Percentiles rank a stretch among this genome's conserved stretches.
phyloP scores from a whole-genome alignment of 805 yeast species.

The Saturnispora dispora region DNA sequence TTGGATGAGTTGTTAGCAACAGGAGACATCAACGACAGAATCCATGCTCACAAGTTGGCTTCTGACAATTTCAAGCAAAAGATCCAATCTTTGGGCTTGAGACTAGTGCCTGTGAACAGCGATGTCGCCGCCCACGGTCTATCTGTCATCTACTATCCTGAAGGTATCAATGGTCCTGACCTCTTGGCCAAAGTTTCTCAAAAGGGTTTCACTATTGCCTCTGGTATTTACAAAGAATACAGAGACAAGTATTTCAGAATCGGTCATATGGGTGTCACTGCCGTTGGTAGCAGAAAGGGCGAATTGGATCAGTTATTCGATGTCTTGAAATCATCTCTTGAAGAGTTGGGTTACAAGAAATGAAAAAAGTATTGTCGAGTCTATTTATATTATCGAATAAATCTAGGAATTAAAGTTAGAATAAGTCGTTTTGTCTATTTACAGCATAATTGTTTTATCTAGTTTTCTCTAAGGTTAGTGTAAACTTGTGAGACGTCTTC shows the following conservation, averaged over 20 bases:
- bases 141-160: constrained; percentile 78
- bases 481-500: constrained; percentile 79
- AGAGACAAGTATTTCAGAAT: constrained; percentile 80
- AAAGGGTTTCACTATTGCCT: constrained; percentile 73
- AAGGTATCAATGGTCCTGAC: constrained; percentile 58
- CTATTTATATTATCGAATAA: neutral
- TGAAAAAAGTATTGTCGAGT: neutral
- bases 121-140: constrained; percentile 78
- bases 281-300: constrained; percentile 43
- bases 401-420: neutral
- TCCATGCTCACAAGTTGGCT: constrained; percentile 51
- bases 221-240: constrained; percentile 79
- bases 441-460: constrained; percentile 9
- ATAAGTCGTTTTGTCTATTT: neutral
- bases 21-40: constrained; percentile 45
- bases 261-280: constrained; percentile 93
- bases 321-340: constrained; percentile 37
- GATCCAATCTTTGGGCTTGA: constrained; percentile 48
- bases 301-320: constrained; percentile 44
- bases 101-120: constrained; percentile 50
- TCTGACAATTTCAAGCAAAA: constrained; percentile 58
- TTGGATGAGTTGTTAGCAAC: constrained; percentile 52
- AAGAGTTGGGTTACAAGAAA: constrained; percentile 28
- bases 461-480: constrained; percentile 45
- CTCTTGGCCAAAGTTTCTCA: constrained; percentile 48